Evolutionary conservation across 768 basidiomycete species (phyloP).

Genomic region (Heimioporus sp.): DNA sequence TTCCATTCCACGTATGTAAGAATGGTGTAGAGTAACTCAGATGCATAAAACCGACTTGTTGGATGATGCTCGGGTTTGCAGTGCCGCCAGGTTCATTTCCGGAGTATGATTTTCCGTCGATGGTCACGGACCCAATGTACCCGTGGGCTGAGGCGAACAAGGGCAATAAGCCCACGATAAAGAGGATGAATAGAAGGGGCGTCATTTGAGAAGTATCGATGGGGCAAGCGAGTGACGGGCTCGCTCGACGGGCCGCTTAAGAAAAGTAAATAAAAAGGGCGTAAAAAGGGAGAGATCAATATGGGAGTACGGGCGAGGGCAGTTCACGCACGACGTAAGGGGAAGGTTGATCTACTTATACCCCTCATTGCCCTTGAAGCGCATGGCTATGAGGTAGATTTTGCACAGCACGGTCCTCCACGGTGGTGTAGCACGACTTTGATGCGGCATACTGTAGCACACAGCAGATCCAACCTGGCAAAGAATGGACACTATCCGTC

Average conservation of each 20-base stretch:
- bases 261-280: slow-evolving; percentile 4
- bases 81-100: slow-evolving; percentile 34
- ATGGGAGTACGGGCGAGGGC: neutral
- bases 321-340: slow-evolving; percentile 1
- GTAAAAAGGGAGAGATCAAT: neutral
- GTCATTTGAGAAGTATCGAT: slow-evolving; percentile 9
- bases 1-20: neutral
- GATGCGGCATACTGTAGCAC: neutral
- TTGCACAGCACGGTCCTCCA: slow-evolving; percentile 11
- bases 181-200: slow-evolving; percentile 7
- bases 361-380: neutral
- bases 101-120: slow-evolving; percentile 26
- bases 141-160: slow-evolving; percentile 30
- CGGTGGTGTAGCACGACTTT: neutral
- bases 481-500: slow-evolving; percentile 2
- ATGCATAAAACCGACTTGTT: slow-evolving; percentile 30
- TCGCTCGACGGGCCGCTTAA: slow-evolving; percentile 22
- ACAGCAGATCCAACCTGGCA: neutral
- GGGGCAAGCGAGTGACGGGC: slow-evolving; percentile 1
- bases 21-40: neutral
- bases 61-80: slow-evolving; percentile 39
- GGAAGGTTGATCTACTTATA: slow-evolving; percentile 17
- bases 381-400: slow-evolving; percentile 17
- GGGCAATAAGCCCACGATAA: slow-evolving; percentile 14
- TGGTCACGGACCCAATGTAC: slow-evolving; percentile 27